Evolutionary conservation across 768 basidiomycete genomes (phyloP).

Genomic region (Mycena alexandri): DNA sequence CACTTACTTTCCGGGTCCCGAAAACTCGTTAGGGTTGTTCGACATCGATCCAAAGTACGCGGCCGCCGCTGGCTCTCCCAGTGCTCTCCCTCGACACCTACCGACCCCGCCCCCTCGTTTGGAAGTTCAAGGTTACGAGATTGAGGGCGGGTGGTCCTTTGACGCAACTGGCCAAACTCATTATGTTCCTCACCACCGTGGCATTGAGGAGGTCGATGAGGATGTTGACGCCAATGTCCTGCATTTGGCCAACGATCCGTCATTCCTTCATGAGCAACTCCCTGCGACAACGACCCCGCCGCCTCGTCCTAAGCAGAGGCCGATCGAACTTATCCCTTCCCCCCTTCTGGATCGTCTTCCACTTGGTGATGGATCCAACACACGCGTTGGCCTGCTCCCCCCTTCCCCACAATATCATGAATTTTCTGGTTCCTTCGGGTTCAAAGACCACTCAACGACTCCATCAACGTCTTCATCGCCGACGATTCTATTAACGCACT

Average conservation of each 20-base stretch:
- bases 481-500: constrained; percentile 19
- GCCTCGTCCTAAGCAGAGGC: constrained; percentile 24
- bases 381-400: constrained; percentile 6
- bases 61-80: constrained; percentile 3
- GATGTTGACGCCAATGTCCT: background rate
- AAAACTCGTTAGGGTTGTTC: constrained; percentile 27
- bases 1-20: constrained; percentile 23
- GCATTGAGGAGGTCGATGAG: constrained; percentile 31
- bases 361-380: constrained; percentile 22
- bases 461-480: constrained; percentile 12
- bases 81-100: constrained; percentile 1
- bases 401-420: constrained; percentile 7
- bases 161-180: constrained; percentile 32
- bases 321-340: constrained; percentile 25
- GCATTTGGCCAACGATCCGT: background rate
- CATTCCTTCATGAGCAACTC: constrained; percentile 12
- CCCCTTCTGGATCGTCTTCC: constrained; percentile 19
- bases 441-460: constrained; percentile 17
- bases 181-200: constrained; percentile 35
- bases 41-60: constrained; percentile 19
- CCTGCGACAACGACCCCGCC: constrained; percentile 23
- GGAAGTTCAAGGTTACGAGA: constrained; percentile 30
- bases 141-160: constrained; percentile 37
- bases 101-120: constrained; percentile 14
- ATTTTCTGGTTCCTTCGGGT: constrained; percentile 3